Evolutionary conservation across 2,329 filamentous ascomycete species (phyloP), one percentile per base, ranked within the genome.

Genomic region (Cladophialophora chaetospira): DNA sequence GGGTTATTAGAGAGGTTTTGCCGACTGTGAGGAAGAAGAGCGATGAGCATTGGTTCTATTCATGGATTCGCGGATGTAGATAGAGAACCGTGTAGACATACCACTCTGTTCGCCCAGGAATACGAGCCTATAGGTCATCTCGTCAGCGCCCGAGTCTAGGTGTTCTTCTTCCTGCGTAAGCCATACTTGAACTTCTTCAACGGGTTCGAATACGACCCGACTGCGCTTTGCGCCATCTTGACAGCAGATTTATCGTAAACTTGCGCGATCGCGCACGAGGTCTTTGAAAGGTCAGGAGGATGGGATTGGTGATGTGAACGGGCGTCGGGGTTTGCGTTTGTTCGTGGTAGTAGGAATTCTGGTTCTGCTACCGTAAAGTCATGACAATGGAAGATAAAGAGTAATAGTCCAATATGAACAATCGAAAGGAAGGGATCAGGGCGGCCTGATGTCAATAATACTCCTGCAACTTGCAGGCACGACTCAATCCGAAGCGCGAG

Each of bases 121-220:
- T 67, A 99, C 94, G 76, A 99, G 79, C 80, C 92, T 96, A 68
- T 56, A 61, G 50, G 45, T 25, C 58, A 58, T 56, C 63, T 63
- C 44, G 62, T 73, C 66, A 73, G 67, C 55, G 38, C 44, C 47
- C 38, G 47, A 33, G 52, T 31, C 33, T 28, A n/a, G 15, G 11
- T 19, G 19, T 28, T 10, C 3, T 11, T 35, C 15, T 40, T 19
- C 8, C 33, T 11, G 25, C 23, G 29, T 15, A 25, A 15, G 26
- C 66, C 77, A 58, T 81, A 97, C 92, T 99, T 99, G 88, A 97
- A 99, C 78, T 99, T 99, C 89, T 99, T 99, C 79, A 99, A 82
- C 70, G 94, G 94, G 82, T 97, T 97, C 75, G 95, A 97, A 82
- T 97, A 99, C 65, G 89, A 90, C 75, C 88, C 89, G 71, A 86